Evolutionary conservation across 1,284 basidiomycete genomes (phyloP), one percentile per base, ranked within the genome.

Genomic region (Thelephora terrestris): DNA sequence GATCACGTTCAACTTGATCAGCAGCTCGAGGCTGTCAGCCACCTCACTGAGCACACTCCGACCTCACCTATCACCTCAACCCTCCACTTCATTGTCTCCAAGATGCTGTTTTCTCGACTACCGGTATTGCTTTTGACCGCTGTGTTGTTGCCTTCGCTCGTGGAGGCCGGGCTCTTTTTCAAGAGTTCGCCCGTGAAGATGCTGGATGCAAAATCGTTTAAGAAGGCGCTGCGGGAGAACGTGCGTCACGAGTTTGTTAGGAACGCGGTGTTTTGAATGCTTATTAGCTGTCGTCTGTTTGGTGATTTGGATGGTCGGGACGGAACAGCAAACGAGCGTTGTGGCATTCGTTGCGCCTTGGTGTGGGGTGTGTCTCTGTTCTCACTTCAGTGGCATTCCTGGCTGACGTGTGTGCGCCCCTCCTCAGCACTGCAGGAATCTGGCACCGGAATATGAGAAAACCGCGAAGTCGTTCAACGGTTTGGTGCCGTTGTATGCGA

Each of bases 271-370:
- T 42, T 38, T 45, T 18, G 42, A 29, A 18, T 7, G 36, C 25
- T 25, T 14, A 37, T 17, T 12, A 25, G 7, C 17, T 20, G 10
- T 10, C 25, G 6, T 10, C 43, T 45, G 34, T 49, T 47, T 27
- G 46, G 43, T 32, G n/a, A n/a, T 51, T 24, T 49, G 23, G 34
- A 50, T 35, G 36, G 35, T 5, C 25, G 25, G 9, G 35, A 27
- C 25, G 25, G 9, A 27, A 32, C 55, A 89, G 86, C 69, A 76
- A 65, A 85, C 86, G 27, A 79, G 74, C 44, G 62, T 91, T 57
- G 80, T 92, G n/a, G 90, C 90, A 2, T 93, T 92, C 58, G 85
- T 92, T 7, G 91, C 90, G 23, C 86, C 89, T 6, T 93, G 90
- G 87, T 90, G 87, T 59, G 87, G 86, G 53, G 89, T 90, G 63